Conservation (phyloP, 1,284 basidiomycete genomes). For the Mycena sp. region DNA sequence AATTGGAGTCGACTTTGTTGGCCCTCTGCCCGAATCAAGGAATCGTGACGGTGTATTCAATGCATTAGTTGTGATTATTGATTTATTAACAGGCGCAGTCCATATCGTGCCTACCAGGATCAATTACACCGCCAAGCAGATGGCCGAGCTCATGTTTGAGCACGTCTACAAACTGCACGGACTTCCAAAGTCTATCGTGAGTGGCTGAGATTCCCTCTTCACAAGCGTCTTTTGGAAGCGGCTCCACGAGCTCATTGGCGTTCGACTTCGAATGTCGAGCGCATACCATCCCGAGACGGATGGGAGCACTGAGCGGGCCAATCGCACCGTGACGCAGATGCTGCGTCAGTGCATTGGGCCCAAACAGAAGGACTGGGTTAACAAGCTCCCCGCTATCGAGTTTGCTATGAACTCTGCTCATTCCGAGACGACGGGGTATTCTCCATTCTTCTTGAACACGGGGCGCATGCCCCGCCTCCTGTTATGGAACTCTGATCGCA, state of each 20-base stretch:
- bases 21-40: slow-evolving; percentile 43
- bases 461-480: slow-evolving; percentile 39
- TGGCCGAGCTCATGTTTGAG: slow-evolving; percentile 52
- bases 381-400: slow-evolving; percentile 47
- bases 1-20: slow-evolving; percentile 52
- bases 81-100: slow-evolving; percentile 44
- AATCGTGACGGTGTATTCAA: slow-evolving; percentile 43
- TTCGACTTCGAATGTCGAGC: slow-evolving; percentile 50
- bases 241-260: slow-evolving; percentile 41
- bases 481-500: slow-evolving; percentile 34
- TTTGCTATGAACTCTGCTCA: slow-evolving; percentile 46
- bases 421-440: slow-evolving; percentile 41
- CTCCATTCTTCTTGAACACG: slow-evolving; percentile 48
- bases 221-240: slow-evolving; percentile 50
- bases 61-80: slow-evolving; percentile 45
- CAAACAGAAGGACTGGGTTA: slow-evolving; percentile 51
- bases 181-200: slow-evolving; percentile 47
- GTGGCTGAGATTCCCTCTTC: slow-evolving; percentile 51
- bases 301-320: slow-evolving; percentile 50
- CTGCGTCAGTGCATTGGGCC: slow-evolving; percentile 42
- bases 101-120: slow-evolving; percentile 40
- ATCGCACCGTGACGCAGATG: slow-evolving; percentile 50
- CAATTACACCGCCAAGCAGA: slow-evolving; percentile 43
- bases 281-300: slow-evolving; percentile 57
- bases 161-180: slow-evolving; percentile 51